phyloP scores from a whole-genome alignment of 805 yeast genomes.

The Candida insectalens region DNA sequence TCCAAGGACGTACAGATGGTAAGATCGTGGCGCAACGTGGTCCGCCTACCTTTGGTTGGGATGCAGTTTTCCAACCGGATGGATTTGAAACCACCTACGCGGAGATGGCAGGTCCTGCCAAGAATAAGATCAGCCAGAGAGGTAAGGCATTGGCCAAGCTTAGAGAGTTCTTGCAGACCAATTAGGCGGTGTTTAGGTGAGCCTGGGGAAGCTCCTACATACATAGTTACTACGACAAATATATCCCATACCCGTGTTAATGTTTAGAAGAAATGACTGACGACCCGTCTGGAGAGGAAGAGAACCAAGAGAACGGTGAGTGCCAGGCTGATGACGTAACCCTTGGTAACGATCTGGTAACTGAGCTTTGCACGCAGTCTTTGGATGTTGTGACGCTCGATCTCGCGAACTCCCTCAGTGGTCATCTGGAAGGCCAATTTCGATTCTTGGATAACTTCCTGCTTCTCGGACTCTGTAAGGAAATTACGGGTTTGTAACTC shows the following conservation, averaged over 20 bases:
- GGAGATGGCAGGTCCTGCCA: constrained; percentile 68
- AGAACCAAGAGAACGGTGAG: constrained; percentile 24
- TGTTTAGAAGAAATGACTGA: constrained; percentile 6
- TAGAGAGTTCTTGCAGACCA: constrained; percentile 36
- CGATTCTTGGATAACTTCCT: constrained; percentile 59
- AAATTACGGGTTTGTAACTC: constrained; percentile 66
- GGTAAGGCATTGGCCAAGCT: constrained; percentile 73
- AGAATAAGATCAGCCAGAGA: constrained; percentile 83
- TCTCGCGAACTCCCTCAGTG: constrained; percentile 50
- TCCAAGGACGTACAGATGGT: constrained; percentile 83
- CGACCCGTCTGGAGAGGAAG: constrained; percentile 26
- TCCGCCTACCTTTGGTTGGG: constrained; percentile 87
- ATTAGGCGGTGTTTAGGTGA: not conserved
- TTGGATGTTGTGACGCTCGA: constrained; percentile 54
- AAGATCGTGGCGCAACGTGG: constrained; percentile 71
- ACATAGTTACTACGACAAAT: too few relatives aligned
- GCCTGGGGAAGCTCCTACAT: not conserved
- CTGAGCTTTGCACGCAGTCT: constrained; percentile 46
- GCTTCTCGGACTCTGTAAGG: constrained; percentile 63
- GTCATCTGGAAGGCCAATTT: constrained; percentile 56
- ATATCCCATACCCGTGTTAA: too few relatives aligned
- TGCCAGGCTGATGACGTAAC: constrained; percentile 34
- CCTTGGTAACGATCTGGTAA: constrained; percentile 42
- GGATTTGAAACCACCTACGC: constrained; percentile 77
- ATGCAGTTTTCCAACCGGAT: constrained; percentile 76